phyloP scores from a whole-genome alignment of 2,329 filamentous ascomycete species.

The Periconia sp. region DNA sequence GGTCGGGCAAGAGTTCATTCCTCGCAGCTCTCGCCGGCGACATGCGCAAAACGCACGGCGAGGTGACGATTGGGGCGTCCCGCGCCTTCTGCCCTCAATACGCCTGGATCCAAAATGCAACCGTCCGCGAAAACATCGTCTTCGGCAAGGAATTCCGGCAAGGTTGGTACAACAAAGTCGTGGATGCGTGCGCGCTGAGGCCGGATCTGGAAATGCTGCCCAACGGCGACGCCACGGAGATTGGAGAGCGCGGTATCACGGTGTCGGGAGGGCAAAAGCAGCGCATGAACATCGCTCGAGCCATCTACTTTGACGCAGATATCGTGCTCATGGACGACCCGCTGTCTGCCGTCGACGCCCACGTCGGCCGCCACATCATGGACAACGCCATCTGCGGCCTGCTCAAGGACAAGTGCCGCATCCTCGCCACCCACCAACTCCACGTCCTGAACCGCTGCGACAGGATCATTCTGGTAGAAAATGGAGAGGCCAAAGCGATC shows the following conservation, averaged over 20 bases:
- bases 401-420: conserved; percentile 83
- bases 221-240: conserved; percentile 83
- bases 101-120: conserved; percentile 95
- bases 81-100: conserved; percentile 94
- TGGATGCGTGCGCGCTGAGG: conserved; percentile 81
- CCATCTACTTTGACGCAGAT: conserved; percentile 66
- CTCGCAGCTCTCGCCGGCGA: conserved; percentile 89
- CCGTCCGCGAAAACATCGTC: conserved; percentile 82
- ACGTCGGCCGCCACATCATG: conserved; percentile 73
- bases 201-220: conserved; percentile 93
- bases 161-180: conserved; percentile 80
- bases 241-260: conserved; percentile 93
- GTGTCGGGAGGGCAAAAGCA: conserved; percentile 96
- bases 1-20: conserved; percentile 86
- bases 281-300: conserved; percentile 86
- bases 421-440: conserved; percentile 92
- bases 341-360: conserved; percentile 59
- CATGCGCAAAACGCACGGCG: conserved; percentile 80
- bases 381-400: conserved; percentile 91
- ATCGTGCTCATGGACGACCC: conserved; percentile 67
- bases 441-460: conserved; percentile 91
- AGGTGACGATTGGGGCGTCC: conserved; percentile 73
- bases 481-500: conserved; percentile 78
- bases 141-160: conserved; percentile 78
- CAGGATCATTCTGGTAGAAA: conserved; percentile 90